Percentiles rank a stretch among this genome's conserved stretches.
These are phyloP conservation scores for Aspergillus egyptiacus DNA, from an alignment of 495 filamentous ascomycete species.

Conservation along the genomic window DNA sequence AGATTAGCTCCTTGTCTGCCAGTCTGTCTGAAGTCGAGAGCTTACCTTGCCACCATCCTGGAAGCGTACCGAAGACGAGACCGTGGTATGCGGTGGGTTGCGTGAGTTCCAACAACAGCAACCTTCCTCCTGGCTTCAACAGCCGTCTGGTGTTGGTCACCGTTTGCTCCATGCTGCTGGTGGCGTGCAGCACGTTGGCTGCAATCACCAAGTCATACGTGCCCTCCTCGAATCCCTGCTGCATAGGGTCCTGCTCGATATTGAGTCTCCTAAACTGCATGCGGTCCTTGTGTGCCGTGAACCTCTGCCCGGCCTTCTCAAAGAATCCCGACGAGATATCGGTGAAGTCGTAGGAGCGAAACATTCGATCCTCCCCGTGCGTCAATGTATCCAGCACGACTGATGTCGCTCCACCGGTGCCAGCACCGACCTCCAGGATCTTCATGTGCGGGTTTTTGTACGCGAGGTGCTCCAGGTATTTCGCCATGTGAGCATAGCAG, in stretches of 20 bases:
- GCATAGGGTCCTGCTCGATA: slow-evolving; percentile 39
- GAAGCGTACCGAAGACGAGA: slow-evolving; percentile 16
- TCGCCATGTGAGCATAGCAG: too few species aligned
- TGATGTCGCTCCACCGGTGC: too few species aligned
- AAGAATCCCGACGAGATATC: too few species aligned
- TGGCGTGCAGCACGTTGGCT: slow-evolving; percentile 48
- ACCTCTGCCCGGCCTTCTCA: too few species aligned
- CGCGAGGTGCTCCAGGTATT: neutral
- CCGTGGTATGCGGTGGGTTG: neutral
- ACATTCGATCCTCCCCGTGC: too few species aligned
- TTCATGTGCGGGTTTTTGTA: neutral
- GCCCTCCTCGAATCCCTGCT: slow-evolving; percentile 42
- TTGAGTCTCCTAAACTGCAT: slow-evolving; percentile 28
- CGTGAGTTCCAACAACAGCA: slow-evolving; percentile 23
- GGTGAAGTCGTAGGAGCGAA: too few species aligned
- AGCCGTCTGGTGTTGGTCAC: slow-evolving; percentile 35
- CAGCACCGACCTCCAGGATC: neutral
- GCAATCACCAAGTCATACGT: slow-evolving; percentile 51
- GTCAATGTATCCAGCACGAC: too few species aligned
- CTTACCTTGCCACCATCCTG: slow-evolving; percentile 23
- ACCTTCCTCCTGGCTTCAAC: slow-evolving; percentile 18
- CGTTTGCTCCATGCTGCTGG: slow-evolving; percentile 28
- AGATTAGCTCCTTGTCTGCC: neutral
- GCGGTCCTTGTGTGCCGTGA: too few species aligned
- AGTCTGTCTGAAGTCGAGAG: neutral